These are phyloP conservation scores for Tricholoma hemisulphureum DNA, from an alignment of 768 basidiomycete genomes.

Conservation along the genomic window DNA sequence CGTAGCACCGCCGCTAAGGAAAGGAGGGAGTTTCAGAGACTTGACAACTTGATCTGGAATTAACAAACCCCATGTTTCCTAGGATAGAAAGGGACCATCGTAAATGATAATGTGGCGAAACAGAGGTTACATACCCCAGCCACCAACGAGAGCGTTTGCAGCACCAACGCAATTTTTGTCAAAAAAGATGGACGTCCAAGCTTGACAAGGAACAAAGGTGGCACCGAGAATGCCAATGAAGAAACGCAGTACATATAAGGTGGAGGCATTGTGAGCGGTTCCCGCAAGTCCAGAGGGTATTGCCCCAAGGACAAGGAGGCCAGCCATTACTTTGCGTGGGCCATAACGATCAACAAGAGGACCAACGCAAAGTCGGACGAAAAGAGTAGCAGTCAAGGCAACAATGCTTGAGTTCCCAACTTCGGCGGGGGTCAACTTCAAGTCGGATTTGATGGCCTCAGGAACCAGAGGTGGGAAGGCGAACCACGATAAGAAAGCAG, in stretches of 20 bases:
- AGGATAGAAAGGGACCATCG: background rate
- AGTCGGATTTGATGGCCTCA: conserved; percentile 7
- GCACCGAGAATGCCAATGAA: conserved; percentile 62
- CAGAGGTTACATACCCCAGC: conserved; percentile 35
- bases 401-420: conserved; percentile 53
- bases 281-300: conserved; percentile 61
- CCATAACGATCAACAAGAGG: conserved; percentile 53
- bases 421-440: conserved; percentile 45
- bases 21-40: background rate
- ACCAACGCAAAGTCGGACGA: conserved; percentile 47
- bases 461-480: conserved; percentile 41
- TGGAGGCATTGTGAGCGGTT: conserved; percentile 37
- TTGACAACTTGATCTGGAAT: background rate
- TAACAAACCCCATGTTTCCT: conserved; percentile 40
- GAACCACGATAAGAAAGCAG: conserved; percentile 54
- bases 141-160: conserved; percentile 55
- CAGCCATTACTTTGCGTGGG: conserved; percentile 55
- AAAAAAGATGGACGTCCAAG: conserved; percentile 62
- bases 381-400: conserved; percentile 46
- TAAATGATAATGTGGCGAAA: background rate
- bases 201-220: conserved; percentile 60
- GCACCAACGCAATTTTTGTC: conserved; percentile 44
- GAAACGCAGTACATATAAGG: conserved; percentile 38
- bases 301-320: conserved; percentile 49
- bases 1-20: conserved; percentile 43